Evolutionary conservation across 805 yeast genomes (phyloP).

Genomic region (Candida verbasci): DNA sequence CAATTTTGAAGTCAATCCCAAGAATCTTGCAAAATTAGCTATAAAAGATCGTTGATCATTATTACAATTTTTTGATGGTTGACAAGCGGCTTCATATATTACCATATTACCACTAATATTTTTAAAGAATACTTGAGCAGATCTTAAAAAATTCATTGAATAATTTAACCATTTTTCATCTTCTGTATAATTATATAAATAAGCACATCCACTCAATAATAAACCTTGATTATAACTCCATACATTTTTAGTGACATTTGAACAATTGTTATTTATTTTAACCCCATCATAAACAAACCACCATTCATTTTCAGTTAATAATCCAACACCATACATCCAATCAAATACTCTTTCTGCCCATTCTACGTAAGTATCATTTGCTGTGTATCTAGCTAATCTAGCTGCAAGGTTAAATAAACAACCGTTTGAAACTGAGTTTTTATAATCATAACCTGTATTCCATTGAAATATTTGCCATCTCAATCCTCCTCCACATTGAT

Average conservation of each 20-base stretch:
- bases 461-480: slow-evolving; percentile 48
- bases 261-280: slow-evolving; percentile 55
- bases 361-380: slow-evolving; percentile 34
- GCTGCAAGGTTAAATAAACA: slow-evolving; percentile 44
- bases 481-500: slow-evolving; percentile 38
- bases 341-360: slow-evolving; percentile 42
- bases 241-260: slow-evolving; percentile 51
- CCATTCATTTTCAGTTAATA: slow-evolving; percentile 41
- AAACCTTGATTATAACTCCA: slow-evolving; percentile 91
- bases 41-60: slow-evolving; percentile 88
- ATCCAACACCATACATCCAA: slow-evolving; percentile 37
- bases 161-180: slow-evolving; percentile 65
- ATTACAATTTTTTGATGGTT: slow-evolving; percentile 58
- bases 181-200: slow-evolving; percentile 66
- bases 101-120: slow-evolving; percentile 26
- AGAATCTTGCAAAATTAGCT: slow-evolving; percentile 71
- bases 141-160: slow-evolving; percentile 50
- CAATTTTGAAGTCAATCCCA: slow-evolving; percentile 70
- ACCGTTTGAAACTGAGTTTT: slow-evolving; percentile 42
- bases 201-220: slow-evolving; percentile 75
- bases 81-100: slow-evolving; percentile 84
- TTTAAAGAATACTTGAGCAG: slow-evolving; percentile 54
- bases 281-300: slow-evolving; percentile 72
- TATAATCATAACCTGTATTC: slow-evolving; percentile 44
- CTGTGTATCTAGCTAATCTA: slow-evolving; percentile 41